Evolutionary conservation across 257 asterid species (phyloP).

Genomic region (Plectranthus barbatus): DNA sequence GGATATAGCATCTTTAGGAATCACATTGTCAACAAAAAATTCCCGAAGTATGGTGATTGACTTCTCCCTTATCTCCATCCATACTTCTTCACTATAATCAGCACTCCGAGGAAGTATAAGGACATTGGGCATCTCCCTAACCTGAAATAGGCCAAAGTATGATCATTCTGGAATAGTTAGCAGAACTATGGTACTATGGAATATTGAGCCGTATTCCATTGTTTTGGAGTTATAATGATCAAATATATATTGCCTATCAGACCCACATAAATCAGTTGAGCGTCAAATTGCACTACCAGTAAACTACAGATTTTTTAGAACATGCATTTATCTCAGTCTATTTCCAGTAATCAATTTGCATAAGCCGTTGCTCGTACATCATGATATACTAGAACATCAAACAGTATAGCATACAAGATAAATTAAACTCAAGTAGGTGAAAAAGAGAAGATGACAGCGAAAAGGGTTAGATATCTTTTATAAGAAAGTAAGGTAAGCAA

Average conservation of each 20-base stretch:
- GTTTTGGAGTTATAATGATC: background rate
- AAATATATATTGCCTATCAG: background rate
- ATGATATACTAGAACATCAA: too few species aligned
- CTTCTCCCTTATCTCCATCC: conserved; percentile 99
- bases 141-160: conserved; percentile 35
- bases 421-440: too few species aligned
- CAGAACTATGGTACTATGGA: background rate
- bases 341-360: background rate
- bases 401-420: too few species aligned
- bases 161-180: background rate
- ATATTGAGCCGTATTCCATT: background rate
- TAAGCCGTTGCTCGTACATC: background rate
- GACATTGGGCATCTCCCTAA: conserved; percentile 99
- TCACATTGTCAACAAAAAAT: conserved; percentile 64
- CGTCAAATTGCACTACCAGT: background rate
- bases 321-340: background rate
- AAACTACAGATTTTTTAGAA: background rate
- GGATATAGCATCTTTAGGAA: conserved; percentile 72
- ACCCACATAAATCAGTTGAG: background rate
- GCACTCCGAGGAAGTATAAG: conserved; percentile 98
- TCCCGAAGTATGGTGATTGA: conserved; percentile 64
- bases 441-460: background rate
- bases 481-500: background rate
- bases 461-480: background rate
- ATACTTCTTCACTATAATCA: conserved; percentile 99